Base-by-base conservation (phyloP, 805 yeast species). In the Ogataea corticis region DNA sequence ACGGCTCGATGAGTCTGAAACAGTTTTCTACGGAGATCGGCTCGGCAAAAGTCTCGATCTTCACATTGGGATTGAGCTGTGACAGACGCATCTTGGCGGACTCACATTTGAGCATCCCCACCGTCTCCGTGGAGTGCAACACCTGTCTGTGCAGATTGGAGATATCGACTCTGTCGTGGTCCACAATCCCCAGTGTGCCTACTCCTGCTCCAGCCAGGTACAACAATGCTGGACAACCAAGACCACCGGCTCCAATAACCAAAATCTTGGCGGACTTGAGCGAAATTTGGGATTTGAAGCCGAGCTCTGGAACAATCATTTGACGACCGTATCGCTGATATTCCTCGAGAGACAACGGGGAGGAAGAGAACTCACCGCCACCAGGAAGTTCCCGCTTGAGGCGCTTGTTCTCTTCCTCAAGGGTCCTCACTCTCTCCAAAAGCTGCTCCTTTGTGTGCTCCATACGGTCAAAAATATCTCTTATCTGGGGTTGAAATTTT, bases 161-260 rank as follows among this genome's bases (percentile, higher is more conserved):
- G 0, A 68, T 65, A 54, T 92, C 97, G 0, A 94, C 97, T 0
- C 63, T 61, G 63, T 94, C 99, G 57, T 82, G 79, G 66, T 94
- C 99, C 1, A 90, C 84, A 13, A 94, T 85, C 3, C 97, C 97
- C 17, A 94, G 72, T 2, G 68, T 63, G 1, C 96, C 98, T 3
- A 92, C 69, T 4, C 99, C 99, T 0, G 96, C 85, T 0, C 95
- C 97, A 0, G 83, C 82, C 2, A 94, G 66, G 59, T 94, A 94
- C 34, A 87, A 72, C 39, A 92, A 64, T 0, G 95, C 95, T 0
- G 99, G 97, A 54, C 95, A 85, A 0, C 99, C 98, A 6, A 94
- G 71, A 0, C 99, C 99, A 10, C 99, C 99, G 0, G 97, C 97
- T 1, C 99, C 99, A 7, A 94, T 75, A 0, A 94, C 91, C 19